phyloP scores from a whole-genome alignment of 2,329 filamentous ascomycete species.

The Alternaria dauci region DNA sequence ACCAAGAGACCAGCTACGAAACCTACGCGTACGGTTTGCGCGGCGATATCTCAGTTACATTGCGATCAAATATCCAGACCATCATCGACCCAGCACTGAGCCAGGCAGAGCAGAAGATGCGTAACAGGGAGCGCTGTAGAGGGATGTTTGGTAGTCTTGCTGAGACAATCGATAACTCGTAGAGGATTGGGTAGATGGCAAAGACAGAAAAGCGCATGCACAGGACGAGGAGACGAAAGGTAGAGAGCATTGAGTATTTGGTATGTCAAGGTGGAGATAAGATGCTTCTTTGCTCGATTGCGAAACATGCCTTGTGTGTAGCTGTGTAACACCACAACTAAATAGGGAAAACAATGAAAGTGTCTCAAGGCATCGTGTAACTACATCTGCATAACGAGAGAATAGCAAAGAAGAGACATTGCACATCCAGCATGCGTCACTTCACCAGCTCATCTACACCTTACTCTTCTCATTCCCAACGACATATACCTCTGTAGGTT shows the following conservation, averaged over 20 bases:
- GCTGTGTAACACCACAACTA: background rate
- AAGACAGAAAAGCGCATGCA: background rate
- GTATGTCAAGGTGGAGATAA: background rate
- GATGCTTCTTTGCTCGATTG: background rate
- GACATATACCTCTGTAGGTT: slow-evolving; percentile 26
- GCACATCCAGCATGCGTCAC: background rate
- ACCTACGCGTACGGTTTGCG: background rate
- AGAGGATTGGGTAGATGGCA: background rate
- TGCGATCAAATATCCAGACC: background rate
- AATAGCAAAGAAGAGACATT: background rate
- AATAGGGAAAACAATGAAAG: background rate
- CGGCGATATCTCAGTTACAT: background rate
- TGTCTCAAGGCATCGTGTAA: background rate
- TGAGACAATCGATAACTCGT: background rate
- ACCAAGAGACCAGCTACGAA: background rate
- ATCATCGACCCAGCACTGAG: background rate
- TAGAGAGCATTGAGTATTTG: background rate
- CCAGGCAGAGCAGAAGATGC: background rate
- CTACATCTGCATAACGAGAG: background rate
- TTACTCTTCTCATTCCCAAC: slow-evolving; percentile 31
- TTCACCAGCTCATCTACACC: slow-evolving; percentile 3
- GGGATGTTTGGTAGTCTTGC: background rate
- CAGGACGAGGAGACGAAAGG: background rate
- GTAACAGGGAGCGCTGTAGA: background rate
- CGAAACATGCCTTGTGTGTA: background rate